phyloP scores from a whole-genome alignment of 2,329 filamentous ascomycete species.

The Albophoma yamanashiensis region DNA sequence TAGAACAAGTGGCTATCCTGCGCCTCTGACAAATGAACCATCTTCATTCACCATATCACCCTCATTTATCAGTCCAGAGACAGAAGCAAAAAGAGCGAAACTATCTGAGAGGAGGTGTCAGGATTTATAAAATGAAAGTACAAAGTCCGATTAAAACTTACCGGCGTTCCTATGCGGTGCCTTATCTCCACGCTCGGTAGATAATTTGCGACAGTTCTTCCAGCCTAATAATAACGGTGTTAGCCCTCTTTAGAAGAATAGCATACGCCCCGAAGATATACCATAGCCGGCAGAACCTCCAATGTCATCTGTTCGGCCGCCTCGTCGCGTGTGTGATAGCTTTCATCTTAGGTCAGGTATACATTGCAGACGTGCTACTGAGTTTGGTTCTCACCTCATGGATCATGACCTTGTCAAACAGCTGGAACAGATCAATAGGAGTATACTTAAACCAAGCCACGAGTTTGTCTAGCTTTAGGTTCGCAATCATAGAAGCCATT shows the following conservation, averaged over 20 bases:
- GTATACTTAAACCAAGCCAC: neutral
- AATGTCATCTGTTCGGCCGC: neutral
- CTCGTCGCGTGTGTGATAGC: neutral
- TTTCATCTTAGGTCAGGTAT: neutral
- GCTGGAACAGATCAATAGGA: neutral
- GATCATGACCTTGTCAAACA: neutral
- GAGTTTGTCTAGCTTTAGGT: neutral
- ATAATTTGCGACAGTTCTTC: neutral
- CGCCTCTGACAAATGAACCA: neutral
- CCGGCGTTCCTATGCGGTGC: neutral
- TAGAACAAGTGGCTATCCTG: too few species aligned
- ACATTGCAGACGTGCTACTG: neutral
- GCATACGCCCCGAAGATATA: neutral
- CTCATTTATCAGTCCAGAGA: neutral
- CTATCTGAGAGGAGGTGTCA: neutral
- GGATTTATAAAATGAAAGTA: neutral
- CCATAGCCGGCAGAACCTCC: neutral
- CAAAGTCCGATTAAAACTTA: neutral
- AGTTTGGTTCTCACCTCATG: neutral
- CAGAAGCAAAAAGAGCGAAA: neutral
- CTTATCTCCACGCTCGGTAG: too few species aligned
- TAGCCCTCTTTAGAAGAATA: neutral
- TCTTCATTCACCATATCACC: neutral
- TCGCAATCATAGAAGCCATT: neutral
- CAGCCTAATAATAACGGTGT: neutral